phyloP scores from a whole-genome alignment of 2,329 filamentous ascomycete species.

The Anisogramma anomala region DNA sequence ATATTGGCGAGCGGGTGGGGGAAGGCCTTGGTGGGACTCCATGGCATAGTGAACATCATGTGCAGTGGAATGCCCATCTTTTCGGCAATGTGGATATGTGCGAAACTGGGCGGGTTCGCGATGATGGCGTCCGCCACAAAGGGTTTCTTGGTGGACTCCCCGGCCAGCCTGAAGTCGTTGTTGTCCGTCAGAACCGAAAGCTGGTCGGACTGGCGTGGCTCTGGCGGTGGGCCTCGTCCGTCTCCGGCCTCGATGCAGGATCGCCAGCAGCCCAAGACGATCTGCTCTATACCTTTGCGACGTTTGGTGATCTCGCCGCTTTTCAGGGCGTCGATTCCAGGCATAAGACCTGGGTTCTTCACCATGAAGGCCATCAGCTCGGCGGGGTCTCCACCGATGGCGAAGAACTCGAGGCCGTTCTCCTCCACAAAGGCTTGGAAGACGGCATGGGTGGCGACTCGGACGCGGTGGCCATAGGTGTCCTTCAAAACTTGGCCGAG shows the following conservation, averaged over 20 bases:
- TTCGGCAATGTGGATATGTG: constrained; percentile 64
- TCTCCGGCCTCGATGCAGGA: constrained; percentile 73
- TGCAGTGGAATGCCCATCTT: constrained; percentile 64
- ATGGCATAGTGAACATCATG: constrained; percentile 95
- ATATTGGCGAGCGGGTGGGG: constrained; percentile 81
- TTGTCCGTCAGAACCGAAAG: constrained; percentile 39
- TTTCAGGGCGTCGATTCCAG: constrained; percentile 63
- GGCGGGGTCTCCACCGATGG: constrained; percentile 63
- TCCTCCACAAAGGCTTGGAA: constrained; percentile 60
- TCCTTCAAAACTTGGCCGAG: constrained; percentile 53
- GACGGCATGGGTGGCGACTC: constrained; percentile 59
- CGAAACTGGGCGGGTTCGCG: constrained; percentile 67
- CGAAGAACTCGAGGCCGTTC: constrained; percentile 64
- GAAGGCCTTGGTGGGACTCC: constrained; percentile 75
- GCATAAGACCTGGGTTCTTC: constrained; percentile 77
- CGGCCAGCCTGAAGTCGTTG: constrained; percentile 30
- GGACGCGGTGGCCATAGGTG: constrained; percentile 57
- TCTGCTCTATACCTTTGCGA: constrained; percentile 63
- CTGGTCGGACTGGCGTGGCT: constrained; percentile 35
- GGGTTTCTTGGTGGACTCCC: constrained; percentile 37
- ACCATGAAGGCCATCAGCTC: constrained; percentile 86
- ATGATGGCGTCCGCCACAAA: constrained; percentile 80
- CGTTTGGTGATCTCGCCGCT: constrained; percentile 67
- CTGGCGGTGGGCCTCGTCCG: constrained; percentile 41
- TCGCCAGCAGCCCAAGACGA: constrained; percentile 76